Base-by-base conservation (phyloP, 2,329 filamentous ascomycete species). In the Colletotrichum sp. region DNA sequence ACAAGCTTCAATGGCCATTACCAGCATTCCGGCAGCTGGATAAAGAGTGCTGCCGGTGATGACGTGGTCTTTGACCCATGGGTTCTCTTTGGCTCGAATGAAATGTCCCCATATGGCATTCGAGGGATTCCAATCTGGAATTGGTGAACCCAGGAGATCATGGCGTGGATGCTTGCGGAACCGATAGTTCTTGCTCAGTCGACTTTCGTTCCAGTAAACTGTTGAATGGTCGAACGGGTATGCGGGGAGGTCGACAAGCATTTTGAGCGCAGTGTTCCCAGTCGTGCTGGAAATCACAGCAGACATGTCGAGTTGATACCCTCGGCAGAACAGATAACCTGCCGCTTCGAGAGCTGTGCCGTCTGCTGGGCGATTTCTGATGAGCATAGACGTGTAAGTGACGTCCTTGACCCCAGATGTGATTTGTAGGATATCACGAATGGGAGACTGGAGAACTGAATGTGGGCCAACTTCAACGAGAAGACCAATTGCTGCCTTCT, bases 151-250 rank as follows among this genome's bases (percentile, higher is more conserved):
- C 5, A 63, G 60, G 21, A 68, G 39, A 8, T 68, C 65, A 32
- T 68, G 39, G 18, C 24, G 36, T 9, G 44, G 36, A 1, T 28
- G 24, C 5, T 57, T 32, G 10, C 52, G 65, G 16, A 55, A 55
- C 16, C 44, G 26, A 30, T 55, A 30, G 30, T 26, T 49, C n/a
- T 55, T 55, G 39, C 44, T 68, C n/a, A 68, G 21, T 15, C 65
- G 39, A 1, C 28, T 49, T 24, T 68, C 65, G 21, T 32, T 18
- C 65, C 65, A 68, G 79, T 90, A 90, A 21, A 16, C n/a, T 1
- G 82, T 28, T 44, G 82, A 81, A 75, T 91, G 89, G 28, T 91
- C 89, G 89, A 89, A 91, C 3, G 88, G 85, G 75, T 91, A 91
- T 2, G 85, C 83, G 2, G 89, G 89, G 28, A 91, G 79, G 75